Base-by-base conservation (phyloP, 345 rosid species). In the Pugionium dolabratum region DNA sequence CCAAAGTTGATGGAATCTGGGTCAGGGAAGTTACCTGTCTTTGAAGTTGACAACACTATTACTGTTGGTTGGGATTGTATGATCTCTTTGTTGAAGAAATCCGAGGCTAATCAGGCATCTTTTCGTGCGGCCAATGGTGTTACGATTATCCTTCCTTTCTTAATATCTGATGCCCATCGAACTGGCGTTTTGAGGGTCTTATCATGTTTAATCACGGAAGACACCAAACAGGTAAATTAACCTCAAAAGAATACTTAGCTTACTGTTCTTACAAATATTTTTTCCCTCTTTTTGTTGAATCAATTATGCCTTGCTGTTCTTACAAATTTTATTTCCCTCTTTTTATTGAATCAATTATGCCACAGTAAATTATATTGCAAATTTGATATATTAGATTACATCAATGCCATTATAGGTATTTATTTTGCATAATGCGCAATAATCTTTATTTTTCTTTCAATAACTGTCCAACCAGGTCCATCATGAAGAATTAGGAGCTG, bases 151-250 rank as follows among this genome's bases (percentile, higher is more conserved):
- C 96, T 93, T 53, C 92, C 99, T 9, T 86, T 94, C 64, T 66
- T 94, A 75, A 89, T 78, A 41, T 90, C 90, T 39, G 68, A 70
- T 67, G 74, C 76, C 68, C 99, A 94, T 76, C 95, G 99, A 36
- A 75, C 79, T 10, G 96, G 99, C 51, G 95, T 86, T 59, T 95
- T 94, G 53, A 78, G 97, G 59, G 65, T 82, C 58, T 72, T 94
- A 64, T 90, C 99, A 55, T 90, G 96, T 81, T 80, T 94, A 82
- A 86, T 94, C 63, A 79, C 85, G 54, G 99, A 90, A 85, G 99
- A 94, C 75, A 69, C 72, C 53, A 39, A 63, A 4, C 97, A 90
- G 95, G 99, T 94, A 68, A 40, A 6, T 37, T 31, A 51, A 42
- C 27, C 31, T 40, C 4, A 34, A 5, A 34, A 34, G n/a, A 30